Evolutionary conservation across 2,329 filamentous ascomycete species (phyloP).

Genomic region (Fusarium siculi): DNA sequence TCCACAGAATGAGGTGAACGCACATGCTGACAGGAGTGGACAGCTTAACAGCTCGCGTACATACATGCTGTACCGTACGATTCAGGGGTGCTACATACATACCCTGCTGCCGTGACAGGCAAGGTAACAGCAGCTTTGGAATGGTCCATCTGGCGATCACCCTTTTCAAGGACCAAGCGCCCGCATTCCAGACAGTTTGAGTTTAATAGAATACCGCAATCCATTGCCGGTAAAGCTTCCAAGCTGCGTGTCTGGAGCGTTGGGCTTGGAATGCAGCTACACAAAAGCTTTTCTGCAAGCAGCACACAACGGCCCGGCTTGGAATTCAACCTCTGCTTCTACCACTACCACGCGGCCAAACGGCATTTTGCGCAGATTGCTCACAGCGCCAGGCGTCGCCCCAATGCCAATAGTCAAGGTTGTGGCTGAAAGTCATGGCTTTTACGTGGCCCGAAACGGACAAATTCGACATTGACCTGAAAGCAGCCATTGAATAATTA

Average conservation of each 20-base stretch:
- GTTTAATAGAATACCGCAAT: conserved; percentile 11
- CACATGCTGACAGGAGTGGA: conserved; percentile 31
- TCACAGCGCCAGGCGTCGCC: conserved; percentile 15
- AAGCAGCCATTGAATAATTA: background rate
- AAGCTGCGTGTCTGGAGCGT: background rate
- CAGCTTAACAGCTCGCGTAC: background rate
- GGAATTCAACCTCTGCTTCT: conserved; percentile 9
- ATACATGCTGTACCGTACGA: conserved; percentile 21
- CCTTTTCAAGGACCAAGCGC: conserved; percentile 11
- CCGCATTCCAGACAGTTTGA: conserved; percentile 16
- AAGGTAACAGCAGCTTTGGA: conserved; percentile 8
- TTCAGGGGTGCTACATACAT: conserved; percentile 27
- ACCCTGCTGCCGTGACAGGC: conserved; percentile 16
- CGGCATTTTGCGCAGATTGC: conserved; percentile 14
- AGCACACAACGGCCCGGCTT: conserved; percentile 2
- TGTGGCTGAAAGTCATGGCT: conserved; percentile 18
- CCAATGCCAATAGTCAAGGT: conserved; percentile 22
- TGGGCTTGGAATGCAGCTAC: conserved; percentile 30
- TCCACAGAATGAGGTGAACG: background rate
- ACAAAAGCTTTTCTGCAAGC: conserved; percentile 9
- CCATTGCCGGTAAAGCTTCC: background rate
- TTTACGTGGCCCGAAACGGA: conserved; percentile 13
- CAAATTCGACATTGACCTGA: background rate
- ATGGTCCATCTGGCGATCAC: conserved; percentile 16
- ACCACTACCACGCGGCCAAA: background rate